Evolutionary conservation across 176 grass and related monocot species (phyloP).

Genomic region (Neostapfia colusana): DNA sequence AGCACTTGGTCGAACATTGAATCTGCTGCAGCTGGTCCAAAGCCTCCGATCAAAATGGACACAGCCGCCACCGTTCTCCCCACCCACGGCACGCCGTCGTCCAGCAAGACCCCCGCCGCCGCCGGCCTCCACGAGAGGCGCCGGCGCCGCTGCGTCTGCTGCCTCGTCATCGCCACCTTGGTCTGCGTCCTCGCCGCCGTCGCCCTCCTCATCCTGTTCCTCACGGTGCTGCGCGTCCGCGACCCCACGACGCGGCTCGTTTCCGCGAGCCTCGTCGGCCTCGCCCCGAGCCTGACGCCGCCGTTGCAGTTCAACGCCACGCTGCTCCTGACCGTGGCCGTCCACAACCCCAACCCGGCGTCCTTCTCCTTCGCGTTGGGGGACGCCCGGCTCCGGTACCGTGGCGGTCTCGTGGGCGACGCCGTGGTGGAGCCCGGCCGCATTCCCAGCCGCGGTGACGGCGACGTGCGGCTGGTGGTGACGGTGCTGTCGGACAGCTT

Average conservation of each 20-base stretch:
- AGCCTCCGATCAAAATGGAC: slow-evolving; percentile 11
- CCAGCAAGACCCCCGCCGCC: neutral
- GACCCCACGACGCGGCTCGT: slow-evolving; percentile 52
- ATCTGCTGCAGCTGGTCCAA: neutral
- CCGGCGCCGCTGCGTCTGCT: slow-evolving; percentile 15
- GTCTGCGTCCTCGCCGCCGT: slow-evolving; percentile 34
- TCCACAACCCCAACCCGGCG: slow-evolving; percentile 75
- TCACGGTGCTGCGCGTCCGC: slow-evolving; percentile 67
- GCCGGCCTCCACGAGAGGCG: neutral
- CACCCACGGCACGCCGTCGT: neutral
- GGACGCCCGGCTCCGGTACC: slow-evolving; percentile 48
- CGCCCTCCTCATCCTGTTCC: slow-evolving; percentile 50
- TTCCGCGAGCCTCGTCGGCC: slow-evolving; percentile 40
- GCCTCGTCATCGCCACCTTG: slow-evolving; percentile 21
- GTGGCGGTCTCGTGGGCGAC: slow-evolving; percentile 40
- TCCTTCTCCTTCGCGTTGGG: slow-evolving; percentile 54
- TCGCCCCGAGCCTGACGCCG: neutral
- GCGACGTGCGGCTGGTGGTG: slow-evolving; percentile 25
- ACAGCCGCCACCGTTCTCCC: neutral
- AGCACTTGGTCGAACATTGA: neutral
- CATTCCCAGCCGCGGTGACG: slow-evolving; percentile 47
- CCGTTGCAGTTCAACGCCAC: slow-evolving; percentile 61
- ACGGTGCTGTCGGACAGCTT: slow-evolving; percentile 44
- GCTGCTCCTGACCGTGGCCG: slow-evolving; percentile 48
- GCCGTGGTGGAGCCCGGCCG: slow-evolving; percentile 47